phyloP scores from a whole-genome alignment of 257 asterid species.

The Galeopsis tetrahit region DNA sequence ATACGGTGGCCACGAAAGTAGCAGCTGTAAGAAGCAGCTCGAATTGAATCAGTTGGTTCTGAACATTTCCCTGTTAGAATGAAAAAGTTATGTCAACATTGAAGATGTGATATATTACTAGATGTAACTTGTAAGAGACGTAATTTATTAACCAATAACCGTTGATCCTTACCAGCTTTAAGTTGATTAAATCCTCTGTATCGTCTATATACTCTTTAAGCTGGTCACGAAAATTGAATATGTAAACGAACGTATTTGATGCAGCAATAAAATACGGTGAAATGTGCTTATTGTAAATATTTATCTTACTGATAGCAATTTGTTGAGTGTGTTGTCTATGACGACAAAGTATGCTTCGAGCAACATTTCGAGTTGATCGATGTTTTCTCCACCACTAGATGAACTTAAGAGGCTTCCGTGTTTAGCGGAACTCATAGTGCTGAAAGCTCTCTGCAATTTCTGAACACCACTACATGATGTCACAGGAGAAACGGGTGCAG shows the following conservation, averaged over 20 bases:
- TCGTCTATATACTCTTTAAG: conserved; percentile 98
- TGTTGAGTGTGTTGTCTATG: conserved; percentile 84
- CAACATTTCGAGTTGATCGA: conserved; percentile 97
- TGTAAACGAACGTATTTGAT: conserved; percentile 10
- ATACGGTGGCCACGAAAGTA: conserved; percentile 80
- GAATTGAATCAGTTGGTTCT: conserved; percentile 89
- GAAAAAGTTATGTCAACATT: conserved; percentile 3
- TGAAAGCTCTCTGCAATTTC: conserved; percentile 82
- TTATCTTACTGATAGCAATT: conserved; percentile 78
- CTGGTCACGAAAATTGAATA: conserved; percentile 45
- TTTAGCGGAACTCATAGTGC: conserved; percentile 76
- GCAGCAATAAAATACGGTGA: background rate
- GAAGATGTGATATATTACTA: background rate
- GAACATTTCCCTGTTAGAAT: conserved; percentile 85
- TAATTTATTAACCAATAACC: background rate
- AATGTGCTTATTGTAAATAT: conserved; percentile 9
- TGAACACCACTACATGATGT: conserved; percentile 59
- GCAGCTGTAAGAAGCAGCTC: conserved; percentile 99
- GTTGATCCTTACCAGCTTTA: conserved; percentile 70
- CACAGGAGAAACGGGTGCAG: conserved; percentile 89
- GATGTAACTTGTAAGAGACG: background rate
- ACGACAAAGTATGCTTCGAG: conserved; percentile 93
- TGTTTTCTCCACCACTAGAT: conserved; percentile 66
- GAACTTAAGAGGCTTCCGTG: conserved; percentile 85
- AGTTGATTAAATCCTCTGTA: conserved; percentile 95